Evolutionary conservation across 192 early-diverging fungal species (phyloP).

Genomic region (Gonapodya sp.): DNA sequence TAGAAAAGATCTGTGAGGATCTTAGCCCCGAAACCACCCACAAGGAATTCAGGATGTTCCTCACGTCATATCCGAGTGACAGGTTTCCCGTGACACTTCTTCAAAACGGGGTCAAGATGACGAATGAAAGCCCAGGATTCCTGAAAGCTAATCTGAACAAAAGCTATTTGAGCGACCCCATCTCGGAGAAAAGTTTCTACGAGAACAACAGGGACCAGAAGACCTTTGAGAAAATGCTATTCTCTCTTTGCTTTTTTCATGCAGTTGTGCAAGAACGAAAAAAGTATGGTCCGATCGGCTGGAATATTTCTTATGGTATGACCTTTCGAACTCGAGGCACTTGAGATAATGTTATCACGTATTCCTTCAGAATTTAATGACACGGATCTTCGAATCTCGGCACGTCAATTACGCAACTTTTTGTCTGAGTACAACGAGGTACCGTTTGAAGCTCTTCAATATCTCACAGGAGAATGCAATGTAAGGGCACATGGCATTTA

Average conservation of each 20-base stretch:
- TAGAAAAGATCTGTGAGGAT: constrained; percentile 55
- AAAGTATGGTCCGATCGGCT: constrained; percentile 52
- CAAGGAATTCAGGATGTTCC: constrained; percentile 41
- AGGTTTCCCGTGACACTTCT: constrained; percentile 48
- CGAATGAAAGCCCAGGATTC: constrained; percentile 47
- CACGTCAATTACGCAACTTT: constrained; percentile 48
- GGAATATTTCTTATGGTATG: constrained; percentile 46
- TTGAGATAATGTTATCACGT: neutral
- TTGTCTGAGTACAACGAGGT: constrained; percentile 44
- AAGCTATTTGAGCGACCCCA: constrained; percentile 40
- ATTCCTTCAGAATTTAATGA: constrained; percentile 39
- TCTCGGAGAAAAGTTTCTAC: constrained; percentile 50
- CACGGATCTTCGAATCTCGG: constrained; percentile 50
- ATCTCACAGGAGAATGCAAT: constrained; percentile 35
- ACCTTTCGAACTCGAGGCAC: neutral
- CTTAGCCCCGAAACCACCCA: constrained; percentile 40
- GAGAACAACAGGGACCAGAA: constrained; percentile 46
- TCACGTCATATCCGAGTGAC: constrained; percentile 47
- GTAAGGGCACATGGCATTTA: no score
- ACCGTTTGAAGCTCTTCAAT: constrained; percentile 43
- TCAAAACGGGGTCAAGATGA: constrained; percentile 58
- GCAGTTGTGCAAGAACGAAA: constrained; percentile 47
- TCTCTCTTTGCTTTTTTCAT: constrained; percentile 51
- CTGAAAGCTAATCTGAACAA: constrained; percentile 41
- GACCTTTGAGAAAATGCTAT: constrained; percentile 40